A percentile compares a stretch with the other conserved stretches of the same genome.
phyloP scores from a whole-genome alignment of 1,139 yeast species.

The Starmera stellimalicola region DNA sequence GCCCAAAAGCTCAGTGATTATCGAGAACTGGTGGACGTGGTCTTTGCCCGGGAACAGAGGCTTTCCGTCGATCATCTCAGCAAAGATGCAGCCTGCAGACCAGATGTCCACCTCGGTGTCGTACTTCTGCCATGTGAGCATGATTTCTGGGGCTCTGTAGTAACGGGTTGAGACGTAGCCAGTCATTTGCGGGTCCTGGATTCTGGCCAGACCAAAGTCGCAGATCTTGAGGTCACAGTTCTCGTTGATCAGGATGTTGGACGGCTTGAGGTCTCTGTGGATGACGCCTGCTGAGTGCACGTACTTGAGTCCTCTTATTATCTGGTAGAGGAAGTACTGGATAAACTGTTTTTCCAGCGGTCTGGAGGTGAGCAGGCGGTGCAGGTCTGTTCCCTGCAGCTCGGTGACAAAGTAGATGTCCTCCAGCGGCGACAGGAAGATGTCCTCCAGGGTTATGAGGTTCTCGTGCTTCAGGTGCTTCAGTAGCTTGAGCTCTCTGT shows the following conservation, averaged over 20 bases:
- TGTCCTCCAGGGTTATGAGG: slow-evolving; percentile 86
- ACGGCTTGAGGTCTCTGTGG: slow-evolving; percentile 90
- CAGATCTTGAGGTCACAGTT: slow-evolving; percentile 94
- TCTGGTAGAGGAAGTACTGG: slow-evolving; percentile 92
- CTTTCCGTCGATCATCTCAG: slow-evolving; percentile 98
- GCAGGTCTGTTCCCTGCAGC: slow-evolving; percentile 92
- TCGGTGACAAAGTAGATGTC: slow-evolving; percentile 97
- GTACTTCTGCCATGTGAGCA: slow-evolving; percentile 98
- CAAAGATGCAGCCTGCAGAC: slow-evolving; percentile 99
- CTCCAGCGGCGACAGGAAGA: slow-evolving; percentile 88
- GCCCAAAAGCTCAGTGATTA: slow-evolving; percentile 91
- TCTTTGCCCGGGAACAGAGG: slow-evolving; percentile 98
- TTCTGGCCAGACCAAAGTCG: slow-evolving; percentile 93
- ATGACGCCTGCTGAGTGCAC: slow-evolving; percentile 97
- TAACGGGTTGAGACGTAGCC: slow-evolving; percentile 96
- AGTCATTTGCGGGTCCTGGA: slow-evolving; percentile 98
- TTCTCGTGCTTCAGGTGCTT: slow-evolving; percentile 94
- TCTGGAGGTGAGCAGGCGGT: slow-evolving; percentile 79
- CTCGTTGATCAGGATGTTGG: slow-evolving; percentile 86
- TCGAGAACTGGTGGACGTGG: slow-evolving; percentile 95
- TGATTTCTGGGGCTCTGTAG: slow-evolving; percentile 97
- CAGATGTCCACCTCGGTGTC: slow-evolving; percentile 98
- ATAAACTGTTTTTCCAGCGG: slow-evolving; percentile 95
- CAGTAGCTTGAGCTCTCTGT: slow-evolving; percentile 85
- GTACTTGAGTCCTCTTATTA: slow-evolving; percentile 83